Evolutionary conservation across 306 rosid genomes (phyloP).

Genomic region (Leucaena leucocephala): DNA sequence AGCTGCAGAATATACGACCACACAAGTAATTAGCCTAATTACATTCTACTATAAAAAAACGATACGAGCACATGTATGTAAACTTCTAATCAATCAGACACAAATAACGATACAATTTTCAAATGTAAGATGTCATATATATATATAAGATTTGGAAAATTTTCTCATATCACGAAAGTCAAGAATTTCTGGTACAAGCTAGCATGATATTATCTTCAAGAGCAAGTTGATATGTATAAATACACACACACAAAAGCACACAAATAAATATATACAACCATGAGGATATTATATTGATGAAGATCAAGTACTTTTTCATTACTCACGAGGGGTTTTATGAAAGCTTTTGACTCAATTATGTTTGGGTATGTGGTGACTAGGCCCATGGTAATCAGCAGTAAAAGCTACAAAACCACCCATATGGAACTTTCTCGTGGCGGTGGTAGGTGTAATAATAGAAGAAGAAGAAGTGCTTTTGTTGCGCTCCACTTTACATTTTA

Average conservation of each 20-base stretch:
- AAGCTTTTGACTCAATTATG: conserved; percentile 46
- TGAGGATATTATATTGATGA: too few species aligned
- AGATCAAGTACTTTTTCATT: background rate
- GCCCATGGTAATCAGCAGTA: conserved; percentile 84
- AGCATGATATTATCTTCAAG: background rate
- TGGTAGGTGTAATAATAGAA: conserved; percentile 17
- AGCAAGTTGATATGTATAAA: too few species aligned
- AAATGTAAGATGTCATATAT: background rate
- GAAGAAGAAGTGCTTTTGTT: conserved; percentile 34
- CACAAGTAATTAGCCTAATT: background rate
- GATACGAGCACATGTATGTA: too few species aligned
- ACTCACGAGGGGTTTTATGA: conserved; percentile 47
- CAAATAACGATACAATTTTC: background rate
- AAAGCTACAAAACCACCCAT: conserved; percentile 72
- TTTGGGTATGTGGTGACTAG: conserved; percentile 73
- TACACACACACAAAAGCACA: background rate
- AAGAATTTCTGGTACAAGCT: background rate
- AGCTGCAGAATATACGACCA: conserved; percentile 44
- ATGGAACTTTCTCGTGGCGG: conserved; percentile 48
- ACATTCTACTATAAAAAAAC: too few species aligned
- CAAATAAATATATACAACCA: background rate
- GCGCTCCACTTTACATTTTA: conserved; percentile 46
- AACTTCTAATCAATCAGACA: background rate
- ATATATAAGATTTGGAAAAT: background rate
- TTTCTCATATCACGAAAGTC: background rate